phyloP scores from a whole-genome alignment of 306 rosid genomes.

The Gastrolobium villosum region DNA sequence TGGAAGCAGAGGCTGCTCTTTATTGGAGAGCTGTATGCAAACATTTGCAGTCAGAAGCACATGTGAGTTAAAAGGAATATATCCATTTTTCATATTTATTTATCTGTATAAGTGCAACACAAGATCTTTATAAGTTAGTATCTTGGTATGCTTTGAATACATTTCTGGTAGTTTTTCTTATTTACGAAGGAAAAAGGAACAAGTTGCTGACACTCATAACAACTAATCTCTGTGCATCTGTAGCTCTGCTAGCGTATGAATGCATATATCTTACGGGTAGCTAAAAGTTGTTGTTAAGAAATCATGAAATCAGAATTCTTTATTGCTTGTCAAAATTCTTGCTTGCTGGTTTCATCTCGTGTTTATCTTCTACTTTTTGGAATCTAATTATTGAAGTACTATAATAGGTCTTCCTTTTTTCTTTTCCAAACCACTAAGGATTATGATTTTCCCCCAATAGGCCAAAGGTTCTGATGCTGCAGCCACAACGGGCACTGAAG shows the following conservation, averaged over 20 bases:
- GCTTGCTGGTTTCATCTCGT: neutral
- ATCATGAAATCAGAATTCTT: conserved; percentile 8
- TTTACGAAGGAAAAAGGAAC: conserved; percentile 1
- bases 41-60: conserved; percentile 86
- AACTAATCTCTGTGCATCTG: conserved; percentile 1
- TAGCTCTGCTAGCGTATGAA: conserved; percentile 8
- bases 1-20: conserved; percentile 92
- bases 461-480: conserved; percentile 96
- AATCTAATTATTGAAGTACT: conserved; percentile 14
- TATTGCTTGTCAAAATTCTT: neutral
- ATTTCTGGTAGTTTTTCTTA: conserved; percentile 13
- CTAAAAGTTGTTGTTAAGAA: neutral
- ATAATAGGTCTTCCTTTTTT: neutral
- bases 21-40: conserved; percentile 86
- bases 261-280: conserved; percentile 29
- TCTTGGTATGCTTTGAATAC: conserved; percentile 7
- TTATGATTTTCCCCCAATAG: conserved; percentile 56
- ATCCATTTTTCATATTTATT: conserved; percentile 31
- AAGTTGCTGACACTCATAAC: neutral
- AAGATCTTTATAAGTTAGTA: conserved; percentile 34
- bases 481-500: conserved; percentile 90
- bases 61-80: conserved; percentile 64
- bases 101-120: conserved; percentile 9
- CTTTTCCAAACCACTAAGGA: conserved; percentile 22
- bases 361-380: neutral